phyloP scores from a whole-genome alignment of 257 asterid species.

The Dorcoceras hygrometricum region DNA sequence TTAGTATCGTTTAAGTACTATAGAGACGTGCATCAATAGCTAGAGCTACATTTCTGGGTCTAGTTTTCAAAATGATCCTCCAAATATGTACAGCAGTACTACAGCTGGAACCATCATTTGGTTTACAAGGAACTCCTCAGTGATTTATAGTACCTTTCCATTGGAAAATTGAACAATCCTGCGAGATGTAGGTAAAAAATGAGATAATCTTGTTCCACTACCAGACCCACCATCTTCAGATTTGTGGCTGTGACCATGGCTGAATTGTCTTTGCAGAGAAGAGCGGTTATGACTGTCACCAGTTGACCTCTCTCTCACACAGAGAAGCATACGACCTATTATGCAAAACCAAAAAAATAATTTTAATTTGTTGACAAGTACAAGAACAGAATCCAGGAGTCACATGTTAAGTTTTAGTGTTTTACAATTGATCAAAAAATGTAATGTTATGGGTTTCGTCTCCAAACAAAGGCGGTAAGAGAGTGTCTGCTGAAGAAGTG shows the following conservation, averaged over 20 bases:
- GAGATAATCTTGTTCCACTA: conserved; percentile 85
- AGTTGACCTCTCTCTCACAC: conserved; percentile 89
- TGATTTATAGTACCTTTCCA: conserved; percentile 58
- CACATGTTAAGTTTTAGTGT: neutral
- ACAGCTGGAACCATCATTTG: neutral
- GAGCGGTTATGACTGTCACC: conserved; percentile 69
- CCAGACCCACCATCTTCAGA: conserved; percentile 77
- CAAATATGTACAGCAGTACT: neutral
- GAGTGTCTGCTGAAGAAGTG: neutral
- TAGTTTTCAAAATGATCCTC: neutral
- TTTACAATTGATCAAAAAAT: conserved; percentile 10
- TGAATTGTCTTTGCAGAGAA: conserved; percentile 90
- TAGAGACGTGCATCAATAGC: neutral
- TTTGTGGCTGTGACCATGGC: conserved; percentile 88
- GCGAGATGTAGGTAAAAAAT: conserved; percentile 96
- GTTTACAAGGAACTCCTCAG: neutral
- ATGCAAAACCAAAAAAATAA: conserved; percentile 16
- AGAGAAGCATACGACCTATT: conserved; percentile 98
- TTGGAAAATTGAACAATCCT: conserved; percentile 97
- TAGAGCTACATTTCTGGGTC: neutral
- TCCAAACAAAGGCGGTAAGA: neutral
- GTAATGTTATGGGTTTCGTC: neutral
- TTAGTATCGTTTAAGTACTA: neutral
- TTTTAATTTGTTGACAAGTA: conserved; percentile 16
- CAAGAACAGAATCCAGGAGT: neutral